Evolutionary conservation across 768 basidiomycete genomes (phyloP).

Genomic region (Tulasnella sp.): DNA sequence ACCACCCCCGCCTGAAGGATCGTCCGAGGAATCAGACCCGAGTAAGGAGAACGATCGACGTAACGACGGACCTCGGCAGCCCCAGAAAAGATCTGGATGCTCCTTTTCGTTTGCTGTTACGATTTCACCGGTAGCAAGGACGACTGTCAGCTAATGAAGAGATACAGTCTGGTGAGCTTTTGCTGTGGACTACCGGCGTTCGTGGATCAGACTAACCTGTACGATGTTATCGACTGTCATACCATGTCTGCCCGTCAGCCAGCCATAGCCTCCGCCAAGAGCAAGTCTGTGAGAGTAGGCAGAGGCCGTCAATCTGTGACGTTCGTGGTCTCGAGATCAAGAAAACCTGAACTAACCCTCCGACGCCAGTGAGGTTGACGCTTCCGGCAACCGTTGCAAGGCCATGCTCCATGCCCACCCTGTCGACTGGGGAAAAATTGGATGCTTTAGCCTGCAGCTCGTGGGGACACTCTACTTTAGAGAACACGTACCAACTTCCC

Average conservation of each 20-base stretch:
- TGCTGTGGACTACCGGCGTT: no score
- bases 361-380: conserved; percentile 10
- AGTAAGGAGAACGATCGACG: neutral
- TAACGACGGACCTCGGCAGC: neutral
- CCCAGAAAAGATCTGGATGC: conserved; percentile 21
- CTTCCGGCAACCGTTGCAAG: neutral
- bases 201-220: no score
- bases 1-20: conserved; percentile 10
- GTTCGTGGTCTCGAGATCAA: neutral
- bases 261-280: neutral
- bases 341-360: conserved; percentile 29
- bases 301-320: neutral
- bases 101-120: conserved; percentile 9
- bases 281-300: neutral
- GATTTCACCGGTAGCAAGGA: conserved; percentile 10
- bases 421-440: neutral
- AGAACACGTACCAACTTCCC: neutral
- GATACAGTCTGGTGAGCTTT: neutral
- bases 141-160: conserved; percentile 2
- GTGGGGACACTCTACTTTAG: neutral
- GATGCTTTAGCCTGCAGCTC: neutral
- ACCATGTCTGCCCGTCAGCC: neutral
- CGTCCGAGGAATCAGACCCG: neutral
- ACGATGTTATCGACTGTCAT: neutral
- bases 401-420: neutral